Percentiles rank a stretch among this genome's conserved stretches.
Evolutionary conservation across 257 asterid species (phyloP).

Genomic region (Nicotiana benthamiana): DNA sequence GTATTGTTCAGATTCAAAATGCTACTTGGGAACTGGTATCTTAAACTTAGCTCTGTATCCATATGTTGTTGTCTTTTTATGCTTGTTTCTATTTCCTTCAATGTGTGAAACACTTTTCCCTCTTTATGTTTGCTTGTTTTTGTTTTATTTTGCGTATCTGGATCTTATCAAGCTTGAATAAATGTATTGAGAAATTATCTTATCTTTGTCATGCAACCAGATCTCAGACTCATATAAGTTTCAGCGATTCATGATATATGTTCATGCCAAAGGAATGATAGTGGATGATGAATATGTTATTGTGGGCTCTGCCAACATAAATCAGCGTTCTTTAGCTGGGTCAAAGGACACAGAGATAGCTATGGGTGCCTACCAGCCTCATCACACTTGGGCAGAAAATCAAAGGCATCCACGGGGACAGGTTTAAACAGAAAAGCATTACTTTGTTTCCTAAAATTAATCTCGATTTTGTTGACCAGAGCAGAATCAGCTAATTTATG

Average conservation of each 20-base stretch:
- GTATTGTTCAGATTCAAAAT: neutral
- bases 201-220: conserved; percentile 24
- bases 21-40: neutral
- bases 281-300: conserved; percentile 87
- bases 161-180: neutral
- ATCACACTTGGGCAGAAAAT: conserved; percentile 49
- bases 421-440: conserved; percentile 36
- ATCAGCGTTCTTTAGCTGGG: conserved; percentile 93
- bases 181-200: neutral
- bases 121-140: neutral
- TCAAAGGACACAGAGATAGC: conserved; percentile 90
- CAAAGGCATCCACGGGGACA: conserved; percentile 63
- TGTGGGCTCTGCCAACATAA: conserved; percentile 84
- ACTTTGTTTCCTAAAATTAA: no score
- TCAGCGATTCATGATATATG: conserved; percentile 84
- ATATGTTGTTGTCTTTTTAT: neutral
- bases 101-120: neutral
- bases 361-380: conserved; percentile 93
- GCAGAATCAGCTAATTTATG: neutral
- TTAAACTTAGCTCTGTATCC: neutral
- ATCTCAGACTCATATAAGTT: conserved; percentile 57
- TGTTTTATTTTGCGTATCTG: neutral
- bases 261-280: conserved; percentile 92
- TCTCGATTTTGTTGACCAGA: no score
- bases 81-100: neutral